phyloP scores from a whole-genome alignment of 139 green algal genomes.

The Desmodesmus armatus region DNA sequence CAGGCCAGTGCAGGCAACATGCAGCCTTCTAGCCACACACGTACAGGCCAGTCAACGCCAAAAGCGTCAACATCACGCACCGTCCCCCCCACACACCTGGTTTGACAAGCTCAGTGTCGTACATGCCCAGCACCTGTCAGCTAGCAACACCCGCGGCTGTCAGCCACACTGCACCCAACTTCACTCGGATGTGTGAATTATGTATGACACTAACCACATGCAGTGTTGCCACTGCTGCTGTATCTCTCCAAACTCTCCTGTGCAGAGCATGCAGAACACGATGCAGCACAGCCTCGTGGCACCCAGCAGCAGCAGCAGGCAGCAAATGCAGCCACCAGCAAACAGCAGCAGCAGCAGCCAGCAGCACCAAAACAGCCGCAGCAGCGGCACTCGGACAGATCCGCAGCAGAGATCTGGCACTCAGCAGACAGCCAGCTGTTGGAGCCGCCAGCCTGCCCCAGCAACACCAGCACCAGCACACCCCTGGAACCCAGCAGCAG shows the following conservation, averaged over 20 bases:
- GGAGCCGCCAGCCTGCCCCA: no score
- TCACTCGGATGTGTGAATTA: background rate
- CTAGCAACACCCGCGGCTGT: background rate
- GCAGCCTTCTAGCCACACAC: background rate
- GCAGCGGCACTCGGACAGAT: no score
- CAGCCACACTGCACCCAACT: background rate
- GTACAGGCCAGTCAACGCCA: background rate
- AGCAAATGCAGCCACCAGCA: background rate
- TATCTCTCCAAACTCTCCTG: background rate
- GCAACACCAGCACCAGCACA: no score
- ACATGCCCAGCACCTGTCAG: background rate
- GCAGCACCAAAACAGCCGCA: no score
- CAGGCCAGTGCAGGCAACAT: background rate
- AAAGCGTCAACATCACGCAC: background rate
- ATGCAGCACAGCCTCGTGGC: background rate
- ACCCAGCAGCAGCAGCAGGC: background rate
- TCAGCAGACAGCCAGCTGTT: no score
- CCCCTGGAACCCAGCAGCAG: no score
- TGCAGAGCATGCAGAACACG: background rate
- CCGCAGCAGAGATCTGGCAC: no score
- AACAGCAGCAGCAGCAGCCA: conserved; percentile 13
- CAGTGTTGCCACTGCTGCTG: background rate
- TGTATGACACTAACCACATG: background rate
- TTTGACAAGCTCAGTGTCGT: background rate
- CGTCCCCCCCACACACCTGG: background rate